A percentile compares a stretch with the other conserved stretches of the same genome.
These are phyloP conservation scores for Trichoderma endophyticum DNA, from an alignment of 2,329 filamentous ascomycete genomes.

Conservation along the genomic window DNA sequence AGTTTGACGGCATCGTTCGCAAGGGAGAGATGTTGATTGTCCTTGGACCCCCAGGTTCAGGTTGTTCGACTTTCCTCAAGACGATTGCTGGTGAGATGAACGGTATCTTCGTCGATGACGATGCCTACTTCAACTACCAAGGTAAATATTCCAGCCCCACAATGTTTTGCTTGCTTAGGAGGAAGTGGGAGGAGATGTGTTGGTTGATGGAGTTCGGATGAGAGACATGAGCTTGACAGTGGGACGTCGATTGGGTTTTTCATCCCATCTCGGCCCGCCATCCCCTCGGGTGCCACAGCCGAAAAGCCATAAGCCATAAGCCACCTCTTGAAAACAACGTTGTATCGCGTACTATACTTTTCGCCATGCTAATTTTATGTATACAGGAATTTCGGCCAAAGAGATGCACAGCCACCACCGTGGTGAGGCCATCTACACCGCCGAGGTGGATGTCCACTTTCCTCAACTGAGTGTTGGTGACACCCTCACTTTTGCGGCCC, in stretches of 20 bases:
- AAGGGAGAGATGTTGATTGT: slow-evolving; percentile 75
- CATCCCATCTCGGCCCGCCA: background rate
- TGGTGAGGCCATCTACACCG: slow-evolving; percentile 83
- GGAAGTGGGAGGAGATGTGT: background rate
- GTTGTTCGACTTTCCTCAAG: slow-evolving; percentile 83
- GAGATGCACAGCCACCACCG: slow-evolving; percentile 77
- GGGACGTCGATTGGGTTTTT: background rate
- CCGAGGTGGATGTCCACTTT: slow-evolving; percentile 80
- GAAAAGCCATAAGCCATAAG: background rate
- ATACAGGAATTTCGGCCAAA: slow-evolving; percentile 58
- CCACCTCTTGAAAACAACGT: background rate
- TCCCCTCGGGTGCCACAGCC: background rate
- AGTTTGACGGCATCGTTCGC: slow-evolving; percentile 65
- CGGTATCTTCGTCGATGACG: slow-evolving; percentile 69
- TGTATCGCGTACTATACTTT: background rate
- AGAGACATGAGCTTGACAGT: background rate
- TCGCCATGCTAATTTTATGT: slow-evolving; percentile 11
- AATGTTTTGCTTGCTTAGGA: background rate
- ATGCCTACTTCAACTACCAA: slow-evolving; percentile 79
- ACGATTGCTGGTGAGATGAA: slow-evolving; percentile 80
- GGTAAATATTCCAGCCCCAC: slow-evolving; percentile 39
- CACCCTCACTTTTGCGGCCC: slow-evolving; percentile 73
- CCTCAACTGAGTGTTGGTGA: slow-evolving; percentile 74
- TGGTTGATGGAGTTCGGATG: background rate
- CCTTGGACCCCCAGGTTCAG: slow-evolving; percentile 67